A percentile compares a stretch with the other conserved stretches of the same genome.
Conservation (phyloP, 1,139 yeast genomes). For the Pichia sp. region DNA sequence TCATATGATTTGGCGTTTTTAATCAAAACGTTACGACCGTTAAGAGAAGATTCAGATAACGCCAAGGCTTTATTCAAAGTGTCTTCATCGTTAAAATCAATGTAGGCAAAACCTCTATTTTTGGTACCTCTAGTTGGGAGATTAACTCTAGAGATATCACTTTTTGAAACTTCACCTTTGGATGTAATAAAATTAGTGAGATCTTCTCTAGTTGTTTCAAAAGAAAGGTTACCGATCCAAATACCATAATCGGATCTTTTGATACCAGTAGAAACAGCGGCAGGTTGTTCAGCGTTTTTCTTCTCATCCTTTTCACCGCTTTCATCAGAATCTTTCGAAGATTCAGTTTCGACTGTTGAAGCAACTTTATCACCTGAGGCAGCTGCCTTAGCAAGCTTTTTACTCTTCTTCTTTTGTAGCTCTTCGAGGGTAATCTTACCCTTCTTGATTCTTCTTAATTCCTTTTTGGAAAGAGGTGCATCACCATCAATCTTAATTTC, state of each 20-base stretch:
- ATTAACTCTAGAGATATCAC: slow-evolving; percentile 53
- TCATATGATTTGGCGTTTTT: slow-evolving; percentile 76
- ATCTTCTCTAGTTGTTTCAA: slow-evolving; percentile 76
- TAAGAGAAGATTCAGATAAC: slow-evolving; percentile 62
- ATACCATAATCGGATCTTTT: slow-evolving; percentile 60
- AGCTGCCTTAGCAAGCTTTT: slow-evolving; percentile 10
- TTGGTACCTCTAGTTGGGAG: slow-evolving; percentile 53
- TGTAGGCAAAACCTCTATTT: slow-evolving; percentile 84
- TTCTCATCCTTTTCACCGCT: not conserved
- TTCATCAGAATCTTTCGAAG: too few species aligned
- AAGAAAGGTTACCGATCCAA: slow-evolving; percentile 92
- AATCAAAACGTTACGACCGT: slow-evolving; percentile 80
- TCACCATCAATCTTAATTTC: slow-evolving; percentile 74
- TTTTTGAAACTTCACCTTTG: slow-evolving; percentile 42
- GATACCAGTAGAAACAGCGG: not conserved
- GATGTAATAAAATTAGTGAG: slow-evolving; percentile 53
- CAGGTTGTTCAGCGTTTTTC: slow-evolving; percentile 2
- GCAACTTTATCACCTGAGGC: slow-evolving; percentile 1
- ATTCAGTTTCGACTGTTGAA: too few species aligned
- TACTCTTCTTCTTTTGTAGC: slow-evolving; percentile 34
- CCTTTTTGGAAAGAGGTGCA: slow-evolving; percentile 85
- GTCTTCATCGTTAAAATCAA: slow-evolving; percentile 62
- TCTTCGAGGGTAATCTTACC: slow-evolving; percentile 61
- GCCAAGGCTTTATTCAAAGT: slow-evolving; percentile 60
- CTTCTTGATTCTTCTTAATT: slow-evolving; percentile 76